phyloP scores from a whole-genome alignment of 108 stramenopile species.

The Parietichytrium sp. region DNA sequence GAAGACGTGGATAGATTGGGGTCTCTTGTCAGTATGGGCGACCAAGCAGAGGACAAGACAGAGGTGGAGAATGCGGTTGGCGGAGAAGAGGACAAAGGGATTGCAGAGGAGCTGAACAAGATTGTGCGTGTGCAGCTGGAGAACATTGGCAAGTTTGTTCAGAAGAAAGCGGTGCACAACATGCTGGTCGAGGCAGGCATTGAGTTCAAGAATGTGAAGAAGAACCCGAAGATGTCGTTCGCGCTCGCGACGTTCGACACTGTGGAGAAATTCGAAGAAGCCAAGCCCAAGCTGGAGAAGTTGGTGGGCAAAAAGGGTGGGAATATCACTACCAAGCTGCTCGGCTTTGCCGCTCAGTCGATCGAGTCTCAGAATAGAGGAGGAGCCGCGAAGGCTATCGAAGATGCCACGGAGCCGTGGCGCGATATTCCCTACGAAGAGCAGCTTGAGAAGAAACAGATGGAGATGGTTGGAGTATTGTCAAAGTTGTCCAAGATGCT shows the following conservation, averaged over 20 bases:
- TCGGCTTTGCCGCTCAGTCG: no score
- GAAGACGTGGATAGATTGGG: no score
- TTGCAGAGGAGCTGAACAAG: no score
- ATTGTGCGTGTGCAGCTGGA: no score
- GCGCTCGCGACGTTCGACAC: slow-evolving; percentile 24
- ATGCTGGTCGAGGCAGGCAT: neutral
- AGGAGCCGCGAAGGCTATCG: no score
- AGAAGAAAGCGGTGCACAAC: neutral
- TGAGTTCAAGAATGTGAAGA: neutral
- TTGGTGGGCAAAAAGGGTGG: neutral
- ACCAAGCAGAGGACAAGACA: no score
- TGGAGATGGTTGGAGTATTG: neutral
- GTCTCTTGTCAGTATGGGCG: no score
- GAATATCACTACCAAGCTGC: no score
- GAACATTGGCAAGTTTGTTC: slow-evolving; percentile 12
- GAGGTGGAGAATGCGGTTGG: no score
- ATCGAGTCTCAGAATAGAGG: no score
- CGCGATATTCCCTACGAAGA: slow-evolving; percentile 2
- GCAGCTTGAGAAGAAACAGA: slow-evolving; percentile 36
- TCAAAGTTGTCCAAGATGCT: neutral
- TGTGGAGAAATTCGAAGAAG: slow-evolving; percentile 19
- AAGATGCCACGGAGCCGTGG: slow-evolving; percentile 9
- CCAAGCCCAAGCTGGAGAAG: neutral
- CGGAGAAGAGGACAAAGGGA: no score
- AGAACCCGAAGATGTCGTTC: neutral